phyloP scores from a whole-genome alignment of 306 rosid species.

The Vachellia collinsii region DNA sequence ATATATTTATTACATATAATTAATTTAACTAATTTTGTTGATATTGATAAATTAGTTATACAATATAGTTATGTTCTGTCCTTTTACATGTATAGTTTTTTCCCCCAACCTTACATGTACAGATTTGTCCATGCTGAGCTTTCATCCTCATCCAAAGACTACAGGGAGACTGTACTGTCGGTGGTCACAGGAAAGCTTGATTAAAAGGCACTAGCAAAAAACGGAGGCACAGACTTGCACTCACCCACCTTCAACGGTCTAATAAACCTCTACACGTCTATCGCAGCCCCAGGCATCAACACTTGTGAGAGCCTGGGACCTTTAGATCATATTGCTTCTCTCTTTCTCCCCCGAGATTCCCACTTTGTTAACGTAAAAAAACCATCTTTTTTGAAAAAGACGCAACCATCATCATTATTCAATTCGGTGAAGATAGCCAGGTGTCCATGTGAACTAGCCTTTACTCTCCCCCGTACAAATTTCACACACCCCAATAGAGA shows the following conservation, averaged over 20 bases:
- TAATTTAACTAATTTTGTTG: too few relatives aligned
- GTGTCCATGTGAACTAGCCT: constrained; percentile 62
- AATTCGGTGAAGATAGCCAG: constrained; percentile 50
- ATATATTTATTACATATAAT: too few relatives aligned
- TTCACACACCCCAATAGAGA: constrained; percentile 34
- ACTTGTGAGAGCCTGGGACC: constrained; percentile 30
- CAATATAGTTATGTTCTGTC: too few relatives aligned
- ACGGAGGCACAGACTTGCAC: neutral
- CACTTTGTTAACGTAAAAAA: constrained; percentile 44
- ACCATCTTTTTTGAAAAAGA: constrained; percentile 45
- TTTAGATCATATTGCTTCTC: neutral
- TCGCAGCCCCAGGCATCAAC: neutral
- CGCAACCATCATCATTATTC: constrained; percentile 49
- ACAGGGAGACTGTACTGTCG: neutral
- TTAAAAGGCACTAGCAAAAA: neutral
- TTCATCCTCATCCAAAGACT: neutral
- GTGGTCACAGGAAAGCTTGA: constrained; percentile 12
- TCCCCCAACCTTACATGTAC: too few relatives aligned
- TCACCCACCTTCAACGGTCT: constrained; percentile 30
- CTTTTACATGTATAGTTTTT: too few relatives aligned
- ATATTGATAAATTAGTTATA: too few relatives aligned
- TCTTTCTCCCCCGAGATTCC: constrained; percentile 41
- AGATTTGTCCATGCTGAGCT: neutral
- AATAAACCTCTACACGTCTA: neutral
- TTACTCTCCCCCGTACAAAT: constrained; percentile 35